Evolutionary conservation across 2,329 filamentous ascomycete species (phyloP).

Genomic region (Curvularia sp.): DNA sequence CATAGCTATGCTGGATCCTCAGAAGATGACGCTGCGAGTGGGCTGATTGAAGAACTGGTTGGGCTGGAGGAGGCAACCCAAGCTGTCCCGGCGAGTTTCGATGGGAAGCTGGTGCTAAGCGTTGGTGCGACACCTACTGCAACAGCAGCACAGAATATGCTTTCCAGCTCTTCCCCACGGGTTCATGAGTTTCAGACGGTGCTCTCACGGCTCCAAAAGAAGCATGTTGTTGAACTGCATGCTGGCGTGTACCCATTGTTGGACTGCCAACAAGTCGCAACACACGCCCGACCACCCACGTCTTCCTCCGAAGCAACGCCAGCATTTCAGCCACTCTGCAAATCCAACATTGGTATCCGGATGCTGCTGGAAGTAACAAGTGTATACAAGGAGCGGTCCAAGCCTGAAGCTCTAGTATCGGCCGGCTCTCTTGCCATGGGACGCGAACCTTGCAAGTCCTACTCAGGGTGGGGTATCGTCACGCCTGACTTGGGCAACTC

Average conservation of each 20-base stretch:
- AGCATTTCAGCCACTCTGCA: conserved; percentile 52
- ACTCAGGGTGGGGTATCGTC: conserved; percentile 74
- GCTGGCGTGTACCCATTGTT: conserved; percentile 78
- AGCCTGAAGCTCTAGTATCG: conserved; percentile 71
- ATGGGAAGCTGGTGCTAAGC: conserved; percentile 62
- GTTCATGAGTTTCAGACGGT: conserved; percentile 52
- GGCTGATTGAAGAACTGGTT: conserved; percentile 67
- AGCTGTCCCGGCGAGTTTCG: conserved; percentile 43
- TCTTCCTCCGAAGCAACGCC: conserved; percentile 24
- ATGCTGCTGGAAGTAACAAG: conserved; percentile 76
- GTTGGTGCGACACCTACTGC: conserved; percentile 81
- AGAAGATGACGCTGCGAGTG: conserved; percentile 65
- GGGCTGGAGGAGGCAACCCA: conserved; percentile 59
- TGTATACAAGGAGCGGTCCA: conserved; percentile 61
- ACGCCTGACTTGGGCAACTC: conserved; percentile 62
- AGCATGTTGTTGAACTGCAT: conserved; percentile 68
- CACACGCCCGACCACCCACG: conserved; percentile 62
- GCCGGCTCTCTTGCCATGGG: conserved; percentile 74
- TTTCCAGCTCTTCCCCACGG: conserved; percentile 51
- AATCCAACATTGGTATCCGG: conserved; percentile 68
- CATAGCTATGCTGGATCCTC: conserved; percentile 69
- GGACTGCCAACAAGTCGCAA: conserved; percentile 80
- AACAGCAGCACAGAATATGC: conserved; percentile 67
- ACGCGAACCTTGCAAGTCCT: conserved; percentile 74
- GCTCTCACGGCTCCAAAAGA: conserved; percentile 49